These are phyloP conservation scores for Penicillium sp. DNA, from an alignment of 2,329 filamentous ascomycete genomes.

Conservation along the genomic window DNA sequence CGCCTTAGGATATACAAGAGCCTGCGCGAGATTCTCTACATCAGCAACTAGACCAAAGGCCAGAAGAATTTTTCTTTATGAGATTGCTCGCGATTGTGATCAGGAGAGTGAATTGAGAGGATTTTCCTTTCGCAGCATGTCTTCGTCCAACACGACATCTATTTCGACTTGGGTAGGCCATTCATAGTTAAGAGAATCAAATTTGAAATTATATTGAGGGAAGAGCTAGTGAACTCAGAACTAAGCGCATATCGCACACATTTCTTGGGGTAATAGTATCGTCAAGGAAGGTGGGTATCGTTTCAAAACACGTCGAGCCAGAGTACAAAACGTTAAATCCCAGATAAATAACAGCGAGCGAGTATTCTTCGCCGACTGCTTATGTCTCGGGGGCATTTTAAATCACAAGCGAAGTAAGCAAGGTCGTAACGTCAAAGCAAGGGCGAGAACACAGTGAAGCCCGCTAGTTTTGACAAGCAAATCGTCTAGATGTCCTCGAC, in stretches of 20 bases:
- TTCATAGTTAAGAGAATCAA: not conserved
- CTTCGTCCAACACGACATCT: not conserved
- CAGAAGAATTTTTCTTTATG: not conserved
- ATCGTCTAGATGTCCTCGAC: constrained; percentile 76
- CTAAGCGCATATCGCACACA: not conserved
- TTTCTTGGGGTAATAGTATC: not conserved
- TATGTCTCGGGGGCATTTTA: constrained; percentile 6
- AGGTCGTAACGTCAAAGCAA: constrained; percentile 18
- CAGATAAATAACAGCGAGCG: not conserved
- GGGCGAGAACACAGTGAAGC: not conserved
- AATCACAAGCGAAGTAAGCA: constrained; percentile 12
- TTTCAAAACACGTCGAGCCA: constrained; percentile 17
- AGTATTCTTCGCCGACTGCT: not conserved
- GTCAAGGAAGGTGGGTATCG: constrained; percentile 36
- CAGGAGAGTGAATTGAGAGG: not conserved
- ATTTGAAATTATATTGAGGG: not conserved
- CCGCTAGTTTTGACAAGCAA: constrained; percentile 18
- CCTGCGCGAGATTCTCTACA: not conserved
- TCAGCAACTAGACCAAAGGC: not conserved
- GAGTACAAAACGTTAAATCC: constrained; percentile 16
- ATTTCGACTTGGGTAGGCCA: not conserved
- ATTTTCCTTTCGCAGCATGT: not conserved
- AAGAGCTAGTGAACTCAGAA: not conserved
- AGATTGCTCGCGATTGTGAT: not conserved
- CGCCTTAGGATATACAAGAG: not conserved